These are phyloP conservation scores for Cordyceps farinosa DNA, from an alignment of 2,329 filamentous ascomycete species.

Conservation along the genomic window DNA sequence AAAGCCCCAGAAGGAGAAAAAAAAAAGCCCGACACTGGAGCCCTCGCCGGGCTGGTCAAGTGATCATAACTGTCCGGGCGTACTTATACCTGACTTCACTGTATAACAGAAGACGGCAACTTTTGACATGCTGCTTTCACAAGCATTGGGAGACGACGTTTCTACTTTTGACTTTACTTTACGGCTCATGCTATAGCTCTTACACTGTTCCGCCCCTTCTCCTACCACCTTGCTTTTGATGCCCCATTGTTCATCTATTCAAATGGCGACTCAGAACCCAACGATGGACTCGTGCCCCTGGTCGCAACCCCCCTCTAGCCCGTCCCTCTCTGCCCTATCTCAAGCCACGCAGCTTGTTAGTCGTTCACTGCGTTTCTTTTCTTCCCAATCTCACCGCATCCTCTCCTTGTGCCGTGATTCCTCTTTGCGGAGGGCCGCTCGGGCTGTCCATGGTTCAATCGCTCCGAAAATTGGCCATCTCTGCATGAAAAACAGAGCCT, in stretches of 20 bases:
- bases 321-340: background rate
- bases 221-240: background rate
- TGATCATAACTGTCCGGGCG: background rate
- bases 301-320: background rate
- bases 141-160: background rate
- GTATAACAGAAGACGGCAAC: background rate
- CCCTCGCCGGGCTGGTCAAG: background rate
- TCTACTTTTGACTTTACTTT: background rate
- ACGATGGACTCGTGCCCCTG: background rate
- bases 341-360: background rate
- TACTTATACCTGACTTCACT: background rate
- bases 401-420: background rate
- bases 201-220: background rate
- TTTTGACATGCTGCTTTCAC: background rate
- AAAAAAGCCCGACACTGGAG: background rate
- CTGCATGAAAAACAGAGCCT: slow-evolving; percentile 1
- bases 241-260: slow-evolving; percentile 5
- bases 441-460: background rate
- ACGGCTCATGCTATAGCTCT: background rate
- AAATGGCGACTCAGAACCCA: background rate
- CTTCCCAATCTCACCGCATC: background rate
- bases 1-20: background rate
- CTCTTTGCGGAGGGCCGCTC: background rate
- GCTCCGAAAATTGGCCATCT: background rate
- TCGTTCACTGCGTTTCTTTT: background rate